A percentile compares a stretch with the other conserved stretches of the same genome.
phyloP scores from a whole-genome alignment of 768 basidiomycete genomes.

The Gloeostereum incarnatum region DNA sequence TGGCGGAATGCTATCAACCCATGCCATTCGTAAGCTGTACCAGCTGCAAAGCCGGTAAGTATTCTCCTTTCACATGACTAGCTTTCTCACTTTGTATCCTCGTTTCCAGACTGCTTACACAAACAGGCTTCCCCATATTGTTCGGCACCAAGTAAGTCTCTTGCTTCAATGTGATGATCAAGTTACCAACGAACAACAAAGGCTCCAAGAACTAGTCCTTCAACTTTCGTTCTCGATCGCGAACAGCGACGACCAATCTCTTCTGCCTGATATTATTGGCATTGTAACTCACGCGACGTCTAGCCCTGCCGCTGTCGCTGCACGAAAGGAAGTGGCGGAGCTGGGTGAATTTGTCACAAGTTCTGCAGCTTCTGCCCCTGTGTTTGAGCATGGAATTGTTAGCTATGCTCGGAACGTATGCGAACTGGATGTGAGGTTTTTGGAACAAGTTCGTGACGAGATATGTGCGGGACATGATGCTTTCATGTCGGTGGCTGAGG shows the following conservation, averaged over 20 bases:
- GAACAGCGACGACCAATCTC: background rate
- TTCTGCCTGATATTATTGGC: conserved; percentile 1
- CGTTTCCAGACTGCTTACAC: background rate
- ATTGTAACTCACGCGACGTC: conserved; percentile 1
- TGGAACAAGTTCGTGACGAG: conserved; percentile 2
- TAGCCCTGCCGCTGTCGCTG: background rate
- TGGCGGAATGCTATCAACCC: background rate
- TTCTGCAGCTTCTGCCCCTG: background rate
- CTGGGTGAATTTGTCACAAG: conserved; percentile 1
- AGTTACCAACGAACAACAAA: background rate
- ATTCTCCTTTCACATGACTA: no score
- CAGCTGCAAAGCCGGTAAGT: conserved; percentile 2
- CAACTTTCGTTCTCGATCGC: conserved; percentile 2
- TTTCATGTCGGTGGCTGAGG: background rate
- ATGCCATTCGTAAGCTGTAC: conserved; percentile 2
- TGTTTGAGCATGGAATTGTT: conserved; percentile 1
- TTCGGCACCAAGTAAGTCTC: conserved; percentile 1
- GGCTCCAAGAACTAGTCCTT: conserved; percentile 3
- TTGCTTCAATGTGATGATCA: background rate
- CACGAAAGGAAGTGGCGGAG: conserved; percentile 1
- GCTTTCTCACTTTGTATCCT: background rate
- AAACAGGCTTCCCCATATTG: conserved; percentile 1
- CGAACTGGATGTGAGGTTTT: conserved; percentile 2
- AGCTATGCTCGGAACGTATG: background rate
- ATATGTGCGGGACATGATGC: conserved; percentile 1